Evolutionary conservation across 306 rosid species (phyloP).

Genomic region (Ormosia semicastrata): DNA sequence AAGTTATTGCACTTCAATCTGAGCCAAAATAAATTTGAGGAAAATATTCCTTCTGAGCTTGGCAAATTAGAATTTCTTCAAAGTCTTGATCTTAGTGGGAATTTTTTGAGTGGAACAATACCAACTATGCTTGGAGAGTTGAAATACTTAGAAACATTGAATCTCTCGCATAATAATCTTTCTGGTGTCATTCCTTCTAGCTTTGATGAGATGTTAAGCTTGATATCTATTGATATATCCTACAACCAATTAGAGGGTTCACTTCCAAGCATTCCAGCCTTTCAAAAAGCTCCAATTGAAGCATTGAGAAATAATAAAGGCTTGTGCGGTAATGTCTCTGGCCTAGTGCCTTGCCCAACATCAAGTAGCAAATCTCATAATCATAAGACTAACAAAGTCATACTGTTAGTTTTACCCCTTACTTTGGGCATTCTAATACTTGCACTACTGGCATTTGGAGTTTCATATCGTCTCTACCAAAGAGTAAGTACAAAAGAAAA

Average conservation of each 20-base stretch:
- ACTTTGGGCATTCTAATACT: background rate
- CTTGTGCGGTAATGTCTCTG: constrained; percentile 8
- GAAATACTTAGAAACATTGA: constrained; percentile 19
- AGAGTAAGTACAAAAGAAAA: background rate
- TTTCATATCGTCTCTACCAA: background rate
- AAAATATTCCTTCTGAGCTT: background rate
- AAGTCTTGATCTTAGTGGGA: constrained; percentile 41
- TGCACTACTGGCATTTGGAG: background rate
- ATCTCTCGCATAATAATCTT: constrained; percentile 42
- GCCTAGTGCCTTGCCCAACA: background rate
- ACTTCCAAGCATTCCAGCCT: background rate
- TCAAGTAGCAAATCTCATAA: background rate
- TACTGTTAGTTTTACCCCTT: background rate
- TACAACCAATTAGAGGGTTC: constrained; percentile 23
- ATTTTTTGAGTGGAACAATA: background rate
- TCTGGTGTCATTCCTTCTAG: constrained; percentile 22
- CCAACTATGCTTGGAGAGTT: constrained; percentile 30
- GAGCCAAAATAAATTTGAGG: background rate
- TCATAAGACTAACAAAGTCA: background rate
- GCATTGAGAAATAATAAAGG: constrained; percentile 9
- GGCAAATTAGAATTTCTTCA: constrained; percentile 10
- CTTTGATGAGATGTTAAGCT: constrained; percentile 26
- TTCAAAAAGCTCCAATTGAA: background rate
- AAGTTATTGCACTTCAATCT: background rate
- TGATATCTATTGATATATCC: constrained; percentile 37